Evolutionary conservation across 805 yeast genomes (phyloP).

Genomic region (Metschnikowia lochheadii): DNA sequence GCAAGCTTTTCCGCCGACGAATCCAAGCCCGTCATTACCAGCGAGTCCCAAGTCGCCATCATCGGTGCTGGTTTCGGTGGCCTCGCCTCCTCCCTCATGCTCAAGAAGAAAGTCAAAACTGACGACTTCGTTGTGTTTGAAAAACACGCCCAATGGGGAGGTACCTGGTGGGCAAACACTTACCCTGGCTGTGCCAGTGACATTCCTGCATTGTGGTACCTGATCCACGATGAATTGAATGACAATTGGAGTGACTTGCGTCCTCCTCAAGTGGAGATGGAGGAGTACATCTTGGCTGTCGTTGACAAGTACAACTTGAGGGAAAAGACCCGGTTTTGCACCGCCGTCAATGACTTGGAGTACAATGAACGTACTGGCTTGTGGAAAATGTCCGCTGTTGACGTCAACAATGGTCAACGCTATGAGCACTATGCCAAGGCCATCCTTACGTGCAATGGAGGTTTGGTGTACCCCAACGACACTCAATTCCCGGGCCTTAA

Average conservation of each 20-base stretch:
- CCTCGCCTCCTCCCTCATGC: slow-evolving; percentile 28
- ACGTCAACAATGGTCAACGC: slow-evolving; percentile 28
- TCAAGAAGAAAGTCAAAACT: slow-evolving; percentile 23
- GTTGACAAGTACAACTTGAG: slow-evolving; percentile 26
- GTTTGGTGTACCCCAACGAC: slow-evolving; percentile 34
- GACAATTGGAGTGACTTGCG: slow-evolving; percentile 34
- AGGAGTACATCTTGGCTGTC: slow-evolving; percentile 35
- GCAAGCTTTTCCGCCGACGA: slow-evolving; percentile 16
- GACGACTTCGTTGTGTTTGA: slow-evolving; percentile 35
- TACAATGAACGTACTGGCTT: slow-evolving; percentile 23
- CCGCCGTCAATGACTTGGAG: slow-evolving; percentile 18
- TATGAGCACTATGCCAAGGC: slow-evolving; percentile 28
- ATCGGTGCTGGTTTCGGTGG: slow-evolving; percentile 43
- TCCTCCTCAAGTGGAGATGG: slow-evolving; percentile 42
- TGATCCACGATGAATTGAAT: slow-evolving; percentile 31
- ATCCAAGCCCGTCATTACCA: slow-evolving; percentile 17
- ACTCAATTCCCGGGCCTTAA: slow-evolving; percentile 29
- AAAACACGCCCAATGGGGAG: slow-evolving; percentile 38
- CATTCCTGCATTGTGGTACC: slow-evolving; percentile 42
- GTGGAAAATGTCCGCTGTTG: slow-evolving; percentile 29
- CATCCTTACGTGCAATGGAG: slow-evolving; percentile 30
- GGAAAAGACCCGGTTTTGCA: slow-evolving; percentile 21
- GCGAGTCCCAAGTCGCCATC: slow-evolving; percentile 30
- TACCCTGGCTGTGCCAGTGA: slow-evolving; percentile 45
- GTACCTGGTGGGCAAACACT: slow-evolving; percentile 44